Evolutionary conservation across 139 green algal species (phyloP).

Genomic region (Choricystis sp.): DNA sequence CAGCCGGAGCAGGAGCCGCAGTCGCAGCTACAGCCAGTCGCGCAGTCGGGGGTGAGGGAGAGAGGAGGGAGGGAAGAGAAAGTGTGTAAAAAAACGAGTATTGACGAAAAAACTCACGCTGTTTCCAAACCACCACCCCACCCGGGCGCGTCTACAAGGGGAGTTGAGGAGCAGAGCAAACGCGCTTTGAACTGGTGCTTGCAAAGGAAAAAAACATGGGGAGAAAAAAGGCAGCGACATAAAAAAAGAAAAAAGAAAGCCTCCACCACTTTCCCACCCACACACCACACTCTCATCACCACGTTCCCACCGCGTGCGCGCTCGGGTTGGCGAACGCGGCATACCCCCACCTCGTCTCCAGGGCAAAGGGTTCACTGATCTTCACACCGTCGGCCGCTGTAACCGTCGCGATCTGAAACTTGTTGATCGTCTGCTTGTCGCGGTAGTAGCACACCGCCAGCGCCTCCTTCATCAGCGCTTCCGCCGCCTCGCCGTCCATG

Average conservation of each 20-base stretch:
- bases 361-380: slow-evolving; percentile 76
- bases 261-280: not conserved
- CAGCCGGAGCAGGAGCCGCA: too few species aligned
- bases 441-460: slow-evolving; percentile 90
- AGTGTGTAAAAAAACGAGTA: too few species aligned
- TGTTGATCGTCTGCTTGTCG: slow-evolving; percentile 90
- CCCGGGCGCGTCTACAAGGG: too few species aligned
- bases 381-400: slow-evolving; percentile 36
- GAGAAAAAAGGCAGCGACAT: too few species aligned
- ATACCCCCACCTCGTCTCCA: slow-evolving; percentile 80
- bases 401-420: slow-evolving; percentile 79
- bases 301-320: slow-evolving; percentile 18
- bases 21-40: too few species aligned
- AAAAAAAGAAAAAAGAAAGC: not conserved
- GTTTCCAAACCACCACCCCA: too few species aligned
- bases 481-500: slow-evolving; percentile 79
- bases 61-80: too few species aligned
- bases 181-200: too few species aligned
- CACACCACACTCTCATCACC: slow-evolving; percentile 5
- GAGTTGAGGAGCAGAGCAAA: too few species aligned
- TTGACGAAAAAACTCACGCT: too few species aligned
- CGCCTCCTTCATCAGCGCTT: slow-evolving; percentile 63
- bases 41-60: too few species aligned
- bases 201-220: not conserved
- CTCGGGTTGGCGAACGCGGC: slow-evolving; percentile 33